These are phyloP conservation scores for Amanita molliuscula DNA, from an alignment of 768 basidiomycete species.

Conservation along the genomic window DNA sequence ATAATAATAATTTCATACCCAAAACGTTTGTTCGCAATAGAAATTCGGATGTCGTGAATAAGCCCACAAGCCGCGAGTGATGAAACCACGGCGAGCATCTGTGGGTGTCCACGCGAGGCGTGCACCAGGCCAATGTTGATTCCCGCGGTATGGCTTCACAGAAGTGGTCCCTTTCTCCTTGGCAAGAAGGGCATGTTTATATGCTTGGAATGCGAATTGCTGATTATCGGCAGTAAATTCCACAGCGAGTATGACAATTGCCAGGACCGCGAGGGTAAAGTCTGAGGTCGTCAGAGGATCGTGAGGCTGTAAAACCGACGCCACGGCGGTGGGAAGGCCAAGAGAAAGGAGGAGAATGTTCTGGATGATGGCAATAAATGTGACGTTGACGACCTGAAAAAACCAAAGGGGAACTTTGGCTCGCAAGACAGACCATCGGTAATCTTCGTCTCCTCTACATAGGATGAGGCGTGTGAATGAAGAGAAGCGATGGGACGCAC, in stretches of 20 bases:
- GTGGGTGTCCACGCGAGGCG: constrained; percentile 55
- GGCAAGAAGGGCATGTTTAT: constrained; percentile 47
- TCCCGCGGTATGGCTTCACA: constrained; percentile 27
- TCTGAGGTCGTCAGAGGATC: constrained; percentile 48
- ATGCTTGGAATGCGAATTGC: constrained; percentile 77
- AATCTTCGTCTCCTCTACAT: constrained; percentile 74
- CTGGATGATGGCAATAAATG: constrained; percentile 72
- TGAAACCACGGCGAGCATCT: constrained; percentile 73
- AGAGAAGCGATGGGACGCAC: constrained; percentile 26
- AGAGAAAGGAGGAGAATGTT: constrained; percentile 73
- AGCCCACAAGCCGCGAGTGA: constrained; percentile 77
- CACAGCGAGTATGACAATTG: constrained; percentile 45
- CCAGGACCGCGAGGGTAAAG: constrained; percentile 44
- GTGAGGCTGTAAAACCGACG: constrained; percentile 43
- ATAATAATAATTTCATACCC: constrained; percentile 37
- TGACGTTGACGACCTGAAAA: constrained; percentile 37
- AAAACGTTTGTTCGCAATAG: constrained; percentile 81
- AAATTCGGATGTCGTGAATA: constrained; percentile 92
- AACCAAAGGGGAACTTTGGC: constrained; percentile 33
- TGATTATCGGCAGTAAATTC: constrained; percentile 91
- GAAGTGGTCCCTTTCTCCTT: constrained; percentile 21
- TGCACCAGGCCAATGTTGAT: constrained; percentile 54
- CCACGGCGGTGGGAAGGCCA: constrained; percentile 49
- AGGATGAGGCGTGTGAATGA: not conserved
- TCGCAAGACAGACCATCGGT: constrained; percentile 81